Evolutionary conservation across 2,329 filamentous ascomycete genomes (phyloP), one percentile per base, ranked within the genome.

Genomic region (Cytospora piceae): DNA sequence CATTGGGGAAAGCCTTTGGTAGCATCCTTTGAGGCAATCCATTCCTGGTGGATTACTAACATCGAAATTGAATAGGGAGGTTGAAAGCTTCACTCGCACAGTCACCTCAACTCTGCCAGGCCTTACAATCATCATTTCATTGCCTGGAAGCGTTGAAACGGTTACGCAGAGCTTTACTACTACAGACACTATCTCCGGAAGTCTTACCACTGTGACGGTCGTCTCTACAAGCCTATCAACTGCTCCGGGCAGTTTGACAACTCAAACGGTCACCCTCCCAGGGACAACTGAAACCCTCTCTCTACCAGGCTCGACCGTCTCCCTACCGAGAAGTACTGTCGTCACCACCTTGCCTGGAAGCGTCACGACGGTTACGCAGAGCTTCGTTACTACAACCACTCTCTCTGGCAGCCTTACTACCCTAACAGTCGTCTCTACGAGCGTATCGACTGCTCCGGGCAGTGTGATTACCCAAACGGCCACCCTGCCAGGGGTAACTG

Each of bases 311-410:
- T 17, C 32, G 37, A 39, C 57, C 6, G 37, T 22, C 9, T 37
- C 31, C n/a, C 27, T 58, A 6, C 55, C 55, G 15, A 51, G 51
- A 6, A 51, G 9, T 11, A 57, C 60, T 20, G 3, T 57, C 12
- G 29, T 20, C 42, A 63, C 14, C 12, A 57, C 61, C 7, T 34
- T 63, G 27, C 31, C 60, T 12, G 37, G 37, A 14, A n/a, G 42
- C 9, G 39, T 54, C 17, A 69, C 67, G 11, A 71, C 68, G n/a
- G 64, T 70, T 11, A 60, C 65, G 29, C n/a, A 54, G 22, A 65
- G 37, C 14, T 64, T 66, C 37, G 67, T 69, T 11, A 65, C 64
- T 6, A 67, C 68, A 20, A 56, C 60, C 12, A 62, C 55, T 9
- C n/a, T 64, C 37, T 62, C 60, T 14, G 60, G 60, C 17, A 62